Conservation (phyloP, 2,329 filamentous ascomycete species). For the Cordyceps farinosa region DNA sequence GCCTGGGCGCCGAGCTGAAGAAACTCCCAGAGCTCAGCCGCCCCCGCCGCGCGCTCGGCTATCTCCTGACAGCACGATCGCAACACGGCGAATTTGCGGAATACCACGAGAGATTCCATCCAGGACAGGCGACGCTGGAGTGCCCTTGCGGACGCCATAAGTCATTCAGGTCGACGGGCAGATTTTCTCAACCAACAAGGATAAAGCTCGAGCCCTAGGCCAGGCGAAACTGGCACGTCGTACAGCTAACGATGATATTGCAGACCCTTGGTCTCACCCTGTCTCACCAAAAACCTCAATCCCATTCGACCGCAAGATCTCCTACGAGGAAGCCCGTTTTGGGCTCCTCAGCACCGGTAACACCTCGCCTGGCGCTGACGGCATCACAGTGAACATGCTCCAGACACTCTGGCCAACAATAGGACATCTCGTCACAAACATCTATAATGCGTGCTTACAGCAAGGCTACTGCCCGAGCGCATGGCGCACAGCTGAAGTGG, state of each 20-base stretch:
- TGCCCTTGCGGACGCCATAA: no score
- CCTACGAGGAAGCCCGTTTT: slow-evolving; percentile 19
- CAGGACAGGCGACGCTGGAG: no score
- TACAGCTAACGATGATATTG: slow-evolving; percentile 20
- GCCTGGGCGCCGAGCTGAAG: no score
- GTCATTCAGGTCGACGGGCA: slow-evolving; percentile 1
- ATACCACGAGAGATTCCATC: no score
- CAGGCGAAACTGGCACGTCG: slow-evolving; percentile 20
- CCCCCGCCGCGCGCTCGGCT: no score
- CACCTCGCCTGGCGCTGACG: slow-evolving; percentile 23
- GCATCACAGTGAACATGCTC: slow-evolving; percentile 24
- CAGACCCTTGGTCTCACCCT: slow-evolving; percentile 18
- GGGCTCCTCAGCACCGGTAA: slow-evolving; percentile 22
- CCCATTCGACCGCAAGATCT: slow-evolving; percentile 19
- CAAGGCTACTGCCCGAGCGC: background rate
- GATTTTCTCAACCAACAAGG: slow-evolving; percentile 12
- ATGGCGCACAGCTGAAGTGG: background rate
- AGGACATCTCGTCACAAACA: background rate
- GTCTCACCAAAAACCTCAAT: slow-evolving; percentile 15
- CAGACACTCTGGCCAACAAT: background rate
- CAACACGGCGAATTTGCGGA: no score
- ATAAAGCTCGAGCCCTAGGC: slow-evolving; percentile 22
- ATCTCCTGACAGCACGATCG: no score
- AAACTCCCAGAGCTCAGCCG: no score
- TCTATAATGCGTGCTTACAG: slow-evolving; percentile 10